Evolutionary conservation across 2,329 filamentous ascomycete genomes (phyloP), one percentile per base, ranked within the genome.

Genomic region (Penicillium olsonii): DNA sequence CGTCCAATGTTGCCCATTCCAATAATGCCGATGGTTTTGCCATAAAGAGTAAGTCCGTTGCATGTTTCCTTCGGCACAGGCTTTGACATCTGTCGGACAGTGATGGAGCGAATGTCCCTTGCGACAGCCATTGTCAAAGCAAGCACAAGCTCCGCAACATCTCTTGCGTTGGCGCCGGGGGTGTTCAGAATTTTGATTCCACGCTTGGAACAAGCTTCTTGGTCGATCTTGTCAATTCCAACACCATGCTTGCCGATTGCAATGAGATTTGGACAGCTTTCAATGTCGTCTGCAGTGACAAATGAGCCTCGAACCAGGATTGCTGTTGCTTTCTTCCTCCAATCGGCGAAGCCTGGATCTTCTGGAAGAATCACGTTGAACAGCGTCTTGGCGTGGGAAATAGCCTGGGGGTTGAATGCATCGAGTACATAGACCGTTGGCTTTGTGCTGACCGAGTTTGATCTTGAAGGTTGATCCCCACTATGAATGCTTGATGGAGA

Each of bases 191-290:
- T 71, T n/a, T 67, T 68, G 54, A 79, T 73, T 0, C 66, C 70
- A 0, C 69, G 64, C 2, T 63, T 58, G 4, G 61, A 53, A 44
- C 74, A 76, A 3, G 75, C 74, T 0, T 59, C 58, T 11, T 60
- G 57, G 45, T 78, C 75, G 26, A 76, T 76, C 45, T 74, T 77
- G 48, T 78, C 75, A 31, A 77, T 70, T 1, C 75, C 75, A 8
- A 75, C 74, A 1, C 76, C 76, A 26, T 78, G 76, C 58, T 78
- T 78, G 46, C 73, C 73, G 29, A 78, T 71, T 2, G 74, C 75
- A 9, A 65, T 55, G 0, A 79, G 62, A 5, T 68, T 70, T 0
- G 65, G 68, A 24, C 65, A 66, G 1, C 61, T 57, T 4, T 62
- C 61, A 19, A 77, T 55, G 33, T 77, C 75, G 2, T 71, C 61